Conservation (phyloP, 2,329 filamentous ascomycete species). For the Ascomycota sp. region DNA sequence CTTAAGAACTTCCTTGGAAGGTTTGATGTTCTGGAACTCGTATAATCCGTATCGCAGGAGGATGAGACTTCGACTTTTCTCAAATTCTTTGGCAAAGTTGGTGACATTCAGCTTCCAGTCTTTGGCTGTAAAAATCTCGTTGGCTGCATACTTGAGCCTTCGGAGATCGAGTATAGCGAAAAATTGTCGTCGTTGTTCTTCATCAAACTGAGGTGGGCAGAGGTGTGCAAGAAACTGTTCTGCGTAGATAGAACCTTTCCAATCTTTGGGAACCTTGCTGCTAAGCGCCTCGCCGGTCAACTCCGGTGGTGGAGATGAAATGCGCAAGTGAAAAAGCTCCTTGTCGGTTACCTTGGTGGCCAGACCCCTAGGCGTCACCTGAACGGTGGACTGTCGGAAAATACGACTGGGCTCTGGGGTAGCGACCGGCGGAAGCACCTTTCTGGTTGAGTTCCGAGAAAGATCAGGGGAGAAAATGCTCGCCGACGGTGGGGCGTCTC, state of each 20-base stretch:
- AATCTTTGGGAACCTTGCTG: conserved; percentile 30
- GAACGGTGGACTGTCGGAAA: conserved; percentile 23
- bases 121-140: conserved; percentile 39
- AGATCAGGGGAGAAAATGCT: conserved; percentile 24
- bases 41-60: conserved; percentile 41
- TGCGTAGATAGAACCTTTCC: conserved; percentile 35
- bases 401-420: conserved; percentile 23
- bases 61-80: conserved; percentile 41
- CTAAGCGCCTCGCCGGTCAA: conserved; percentile 33
- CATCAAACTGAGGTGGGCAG: conserved; percentile 35
- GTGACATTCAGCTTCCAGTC: conserved; percentile 42
- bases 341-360: conserved; percentile 25
- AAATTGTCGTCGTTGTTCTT: conserved; percentile 39
- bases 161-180: conserved; percentile 42
- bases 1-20: conserved; percentile 34
- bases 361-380: conserved; percentile 28
- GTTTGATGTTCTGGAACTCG: conserved; percentile 41
- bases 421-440: conserved; percentile 23
- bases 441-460: conserved; percentile 23
- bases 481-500: conserved; percentile 11
- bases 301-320: conserved; percentile 33
- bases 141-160: conserved; percentile 38
- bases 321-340: conserved; percentile 37
- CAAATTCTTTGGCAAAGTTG: conserved; percentile 43
- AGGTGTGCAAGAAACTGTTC: conserved; percentile 37